A percentile compares a stretch with the other conserved stretches of the same genome.
phyloP scores from a whole-genome alignment of 306 rosid species.

The Quercus cerris region DNA sequence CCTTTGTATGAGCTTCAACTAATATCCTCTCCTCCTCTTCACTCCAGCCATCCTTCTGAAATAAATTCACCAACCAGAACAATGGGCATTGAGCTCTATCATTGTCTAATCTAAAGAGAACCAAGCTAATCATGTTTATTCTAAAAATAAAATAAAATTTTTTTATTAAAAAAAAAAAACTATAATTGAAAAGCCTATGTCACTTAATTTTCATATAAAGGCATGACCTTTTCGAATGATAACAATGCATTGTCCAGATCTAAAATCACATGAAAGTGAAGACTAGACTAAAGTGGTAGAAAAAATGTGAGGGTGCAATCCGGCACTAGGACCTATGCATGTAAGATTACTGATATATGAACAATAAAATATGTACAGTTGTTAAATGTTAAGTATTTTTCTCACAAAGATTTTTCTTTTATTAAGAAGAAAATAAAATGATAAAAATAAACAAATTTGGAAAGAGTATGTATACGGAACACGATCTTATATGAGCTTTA shows the following conservation, averaged over 20 bases:
- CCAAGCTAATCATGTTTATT: too few species aligned
- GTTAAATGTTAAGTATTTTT: too few species aligned
- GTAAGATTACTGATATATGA: neutral
- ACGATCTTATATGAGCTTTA: neutral
- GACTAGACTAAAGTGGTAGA: neutral
- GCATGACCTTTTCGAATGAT: neutral
- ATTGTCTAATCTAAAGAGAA: too few species aligned
- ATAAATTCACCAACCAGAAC: neutral
- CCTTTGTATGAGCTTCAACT: conserved; percentile 55
- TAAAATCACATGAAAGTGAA: neutral
- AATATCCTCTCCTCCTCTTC: conserved; percentile 73
- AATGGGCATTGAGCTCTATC: neutral
- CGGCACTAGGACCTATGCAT: neutral
- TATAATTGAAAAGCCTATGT: too few species aligned
- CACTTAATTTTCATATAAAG: neutral
- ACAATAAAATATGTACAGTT: too few species aligned
- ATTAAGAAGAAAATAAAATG: neutral
- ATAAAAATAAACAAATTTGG: neutral
- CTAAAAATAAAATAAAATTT: too few species aligned
- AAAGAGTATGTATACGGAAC: neutral
- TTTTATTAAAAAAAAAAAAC: too few species aligned
- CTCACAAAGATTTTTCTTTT: too few species aligned
- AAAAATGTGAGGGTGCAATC: neutral
- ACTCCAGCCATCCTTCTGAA: conserved; percentile 77
- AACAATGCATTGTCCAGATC: neutral